phyloP scores from a whole-genome alignment of 2,329 filamentous ascomycete species.

The Sporothrix variecibatus region DNA sequence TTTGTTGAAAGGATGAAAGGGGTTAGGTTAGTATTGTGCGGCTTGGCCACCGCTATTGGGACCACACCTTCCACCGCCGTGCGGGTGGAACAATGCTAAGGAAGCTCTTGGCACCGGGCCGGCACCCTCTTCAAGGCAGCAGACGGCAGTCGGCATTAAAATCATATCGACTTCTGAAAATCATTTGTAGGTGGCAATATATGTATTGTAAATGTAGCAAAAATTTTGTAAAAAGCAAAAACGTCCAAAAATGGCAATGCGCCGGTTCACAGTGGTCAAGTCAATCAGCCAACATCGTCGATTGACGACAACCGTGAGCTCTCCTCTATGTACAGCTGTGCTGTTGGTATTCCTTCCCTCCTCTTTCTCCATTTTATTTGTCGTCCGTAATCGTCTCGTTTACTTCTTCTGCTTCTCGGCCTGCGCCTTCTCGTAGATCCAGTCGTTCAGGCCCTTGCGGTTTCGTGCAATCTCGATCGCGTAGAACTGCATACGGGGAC shows the following conservation, averaged over 20 bases:
- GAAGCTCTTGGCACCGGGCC: background rate
- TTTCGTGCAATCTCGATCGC: conserved; percentile 64
- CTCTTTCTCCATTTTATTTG: background rate
- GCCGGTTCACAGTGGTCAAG: background rate
- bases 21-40: conserved; percentile 9
- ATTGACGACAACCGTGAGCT: background rate
- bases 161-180: background rate
- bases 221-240: background rate
- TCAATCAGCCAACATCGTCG: background rate
- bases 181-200: background rate
- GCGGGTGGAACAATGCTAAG: conserved; percentile 12
- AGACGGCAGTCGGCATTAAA: background rate
- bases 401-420: conserved; percentile 48
- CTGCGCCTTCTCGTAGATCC: conserved; percentile 87
- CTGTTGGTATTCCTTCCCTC: background rate
- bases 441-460: conserved; percentile 87
- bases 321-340: background rate
- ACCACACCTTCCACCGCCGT: background rate
- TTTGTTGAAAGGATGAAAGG: background rate
- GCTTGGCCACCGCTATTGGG: background rate
- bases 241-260: background rate
- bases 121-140: too few relatives aligned
- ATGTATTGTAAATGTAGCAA: background rate
- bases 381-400: background rate
- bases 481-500: conserved; percentile 61